Evolutionary conservation across 1,139 yeast species (phyloP).

Genomic region (Blastobotrys proliferans): DNA sequence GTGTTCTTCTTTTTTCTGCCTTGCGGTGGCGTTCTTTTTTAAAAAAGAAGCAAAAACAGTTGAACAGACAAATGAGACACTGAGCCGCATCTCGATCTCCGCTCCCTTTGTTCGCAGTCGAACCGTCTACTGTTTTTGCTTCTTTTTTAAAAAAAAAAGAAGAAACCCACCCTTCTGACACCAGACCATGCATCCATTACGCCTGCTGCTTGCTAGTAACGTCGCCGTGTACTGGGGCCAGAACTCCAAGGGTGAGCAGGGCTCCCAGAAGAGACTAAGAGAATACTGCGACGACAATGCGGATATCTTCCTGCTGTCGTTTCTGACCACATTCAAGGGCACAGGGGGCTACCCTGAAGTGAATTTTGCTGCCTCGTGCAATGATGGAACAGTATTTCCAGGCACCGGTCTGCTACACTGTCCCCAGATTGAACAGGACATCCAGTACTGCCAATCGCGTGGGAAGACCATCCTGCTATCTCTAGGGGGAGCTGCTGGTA

Average conservation of each 20-base stretch:
- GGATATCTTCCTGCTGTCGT: slow-evolving; percentile 71
- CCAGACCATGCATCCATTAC: not conserved
- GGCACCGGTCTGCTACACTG: slow-evolving; percentile 35
- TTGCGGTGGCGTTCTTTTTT: no score
- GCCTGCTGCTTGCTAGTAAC: not conserved
- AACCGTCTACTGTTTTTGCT: no score
- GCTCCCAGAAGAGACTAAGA: slow-evolving; percentile 63
- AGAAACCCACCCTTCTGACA: not conserved
- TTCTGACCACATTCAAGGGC: slow-evolving; percentile 52
- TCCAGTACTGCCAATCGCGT: slow-evolving; percentile 69
- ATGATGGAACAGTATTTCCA: slow-evolving; percentile 25
- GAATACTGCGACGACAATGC: slow-evolving; percentile 59
- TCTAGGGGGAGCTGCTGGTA: slow-evolving; percentile 82
- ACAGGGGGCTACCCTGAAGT: slow-evolving; percentile 41
- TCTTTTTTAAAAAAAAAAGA: no score
- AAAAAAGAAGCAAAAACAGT: no score
- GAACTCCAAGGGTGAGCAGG: slow-evolving; percentile 54
- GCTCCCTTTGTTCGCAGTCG: no score
- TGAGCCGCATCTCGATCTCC: no score
- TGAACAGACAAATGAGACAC: no score
- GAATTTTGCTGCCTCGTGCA: slow-evolving; percentile 62
- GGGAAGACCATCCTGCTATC: slow-evolving; percentile 81
- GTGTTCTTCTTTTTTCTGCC: not conserved
- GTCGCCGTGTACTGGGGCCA: slow-evolving; percentile 88
- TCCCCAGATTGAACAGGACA: slow-evolving; percentile 51